phyloP scores from a whole-genome alignment of 176 grass and related monocot genomes.

The Tillandsia fasciculata region DNA sequence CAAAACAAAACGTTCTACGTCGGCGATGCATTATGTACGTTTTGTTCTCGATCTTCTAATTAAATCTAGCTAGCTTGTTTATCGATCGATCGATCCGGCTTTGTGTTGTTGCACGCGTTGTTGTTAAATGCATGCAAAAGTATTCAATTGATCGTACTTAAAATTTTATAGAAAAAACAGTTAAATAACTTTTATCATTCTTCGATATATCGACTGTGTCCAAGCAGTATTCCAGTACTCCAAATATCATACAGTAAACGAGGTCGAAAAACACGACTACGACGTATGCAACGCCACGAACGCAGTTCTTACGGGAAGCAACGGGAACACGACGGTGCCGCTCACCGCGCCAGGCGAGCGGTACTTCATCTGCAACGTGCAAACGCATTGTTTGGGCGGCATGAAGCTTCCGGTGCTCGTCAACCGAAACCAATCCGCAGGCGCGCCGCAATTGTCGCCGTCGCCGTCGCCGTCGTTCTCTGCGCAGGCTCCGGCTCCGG shows the following conservation, averaged over 20 bases:
- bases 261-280: conserved; percentile 54
- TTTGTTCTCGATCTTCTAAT: not conserved
- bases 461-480: not conserved
- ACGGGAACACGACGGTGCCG: conserved; percentile 60
- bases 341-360: conserved; percentile 40
- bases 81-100: not conserved
- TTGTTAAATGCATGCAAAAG: no score
- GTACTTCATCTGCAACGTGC: conserved; percentile 53
- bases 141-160: no score
- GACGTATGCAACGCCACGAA: conserved; percentile 38
- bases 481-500: conserved; percentile 2
- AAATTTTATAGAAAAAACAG: no score
- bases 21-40: conserved; percentile 60
- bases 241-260: conserved; percentile 50
- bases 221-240: conserved; percentile 64
- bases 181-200: not conserved
- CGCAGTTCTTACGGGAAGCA: conserved; percentile 32
- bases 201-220: not conserved
- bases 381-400: conserved; percentile 67
- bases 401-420: conserved; percentile 62
- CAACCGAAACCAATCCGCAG: not conserved
- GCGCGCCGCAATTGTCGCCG: conserved; percentile 7
- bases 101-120: not conserved
- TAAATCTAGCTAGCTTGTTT: not conserved
- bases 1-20: conserved; percentile 53